Evolutionary conservation across 768 basidiomycete genomes (phyloP).

Genomic region (Candolleomyces efflorescens): DNA sequence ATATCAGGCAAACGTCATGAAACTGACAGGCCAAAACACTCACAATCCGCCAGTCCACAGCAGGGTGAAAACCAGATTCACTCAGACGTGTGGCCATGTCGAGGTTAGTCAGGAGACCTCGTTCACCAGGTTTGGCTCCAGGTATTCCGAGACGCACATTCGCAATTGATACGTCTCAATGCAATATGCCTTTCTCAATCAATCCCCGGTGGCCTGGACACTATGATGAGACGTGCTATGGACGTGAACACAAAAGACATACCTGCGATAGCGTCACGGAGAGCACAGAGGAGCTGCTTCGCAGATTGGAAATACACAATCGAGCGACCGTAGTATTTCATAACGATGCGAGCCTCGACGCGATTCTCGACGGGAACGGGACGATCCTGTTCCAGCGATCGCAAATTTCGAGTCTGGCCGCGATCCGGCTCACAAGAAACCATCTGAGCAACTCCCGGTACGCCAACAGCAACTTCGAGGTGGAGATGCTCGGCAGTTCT

Average conservation of each 20-base stretch:
- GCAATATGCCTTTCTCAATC: background rate
- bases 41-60: background rate
- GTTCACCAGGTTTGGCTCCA: background rate
- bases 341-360: background rate
- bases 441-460: constrained; percentile 1
- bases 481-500: background rate
- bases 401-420: background rate
- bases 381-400: no score
- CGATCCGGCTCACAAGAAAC: background rate
- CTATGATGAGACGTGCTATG: no score
- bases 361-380: background rate
- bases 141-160: background rate
- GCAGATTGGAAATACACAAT: constrained; percentile 1
- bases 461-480: background rate
- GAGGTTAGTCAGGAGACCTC: constrained; percentile 3
- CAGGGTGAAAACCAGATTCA: background rate
- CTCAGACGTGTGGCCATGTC: constrained; percentile 3
- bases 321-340: constrained; percentile 8
- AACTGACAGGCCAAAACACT: background rate
- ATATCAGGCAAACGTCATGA: background rate
- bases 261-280: constrained; percentile 13
- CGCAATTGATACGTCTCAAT: background rate
- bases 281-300: constrained; percentile 3
- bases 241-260: background rate
- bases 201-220: background rate